phyloP scores from a whole-genome alignment of 345 rosid species.

The Eucalyptus victrix region DNA sequence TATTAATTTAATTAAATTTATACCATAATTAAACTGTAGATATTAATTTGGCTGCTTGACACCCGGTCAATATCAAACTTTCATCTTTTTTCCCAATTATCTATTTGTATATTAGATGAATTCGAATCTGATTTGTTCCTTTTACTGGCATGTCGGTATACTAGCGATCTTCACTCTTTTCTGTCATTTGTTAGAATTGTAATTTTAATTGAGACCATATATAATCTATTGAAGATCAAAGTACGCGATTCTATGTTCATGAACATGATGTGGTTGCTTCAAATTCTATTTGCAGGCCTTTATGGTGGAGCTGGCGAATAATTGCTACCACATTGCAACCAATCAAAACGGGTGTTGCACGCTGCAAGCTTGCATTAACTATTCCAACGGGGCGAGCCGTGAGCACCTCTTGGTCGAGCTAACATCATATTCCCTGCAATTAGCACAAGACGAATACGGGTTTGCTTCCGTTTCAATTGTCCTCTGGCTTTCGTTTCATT shows the following conservation, averaged over 20 bases:
- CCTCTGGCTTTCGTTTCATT: background rate
- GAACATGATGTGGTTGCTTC: background rate
- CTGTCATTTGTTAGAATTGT: background rate
- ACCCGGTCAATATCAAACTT: background rate
- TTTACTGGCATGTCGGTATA: background rate
- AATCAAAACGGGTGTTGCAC: conserved; percentile 29
- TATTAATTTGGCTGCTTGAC: background rate
- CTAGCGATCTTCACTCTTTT: background rate
- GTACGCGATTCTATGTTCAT: background rate
- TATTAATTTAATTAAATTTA: background rate
- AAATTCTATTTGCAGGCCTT: conserved; percentile 9
- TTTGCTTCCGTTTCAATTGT: background rate
- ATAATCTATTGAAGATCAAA: background rate
- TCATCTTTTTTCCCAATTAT: background rate
- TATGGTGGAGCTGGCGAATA: conserved; percentile 1
- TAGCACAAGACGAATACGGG: conserved; percentile 29
- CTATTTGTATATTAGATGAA: background rate
- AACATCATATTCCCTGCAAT: conserved; percentile 1
- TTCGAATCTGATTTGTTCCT: background rate
- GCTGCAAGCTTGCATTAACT: conserved; percentile 10
- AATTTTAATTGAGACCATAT: background rate
- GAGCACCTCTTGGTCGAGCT: conserved; percentile 5
- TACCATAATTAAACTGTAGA: background rate
- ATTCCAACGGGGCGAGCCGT: background rate
- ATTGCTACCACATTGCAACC: conserved; percentile 16